phyloP scores from a whole-genome alignment of 371 early-diverging fungal genomes.

The Scutellospora calospora region DNA sequence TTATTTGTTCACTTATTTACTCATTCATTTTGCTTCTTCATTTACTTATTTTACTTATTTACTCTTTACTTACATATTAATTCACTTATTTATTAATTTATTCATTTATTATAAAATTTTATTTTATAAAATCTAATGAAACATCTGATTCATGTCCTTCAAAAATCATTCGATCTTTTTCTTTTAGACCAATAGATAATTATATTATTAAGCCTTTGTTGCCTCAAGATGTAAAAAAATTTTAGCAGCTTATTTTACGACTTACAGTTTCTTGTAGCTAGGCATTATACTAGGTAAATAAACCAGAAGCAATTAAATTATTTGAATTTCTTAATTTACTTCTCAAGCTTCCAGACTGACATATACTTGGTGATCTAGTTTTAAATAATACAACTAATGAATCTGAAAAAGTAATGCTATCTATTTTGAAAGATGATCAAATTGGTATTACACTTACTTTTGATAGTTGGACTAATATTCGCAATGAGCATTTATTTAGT shows the following conservation, averaged over 20 bases:
- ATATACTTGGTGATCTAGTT: neutral
- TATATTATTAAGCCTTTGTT: neutral
- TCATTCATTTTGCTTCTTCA: too few relatives aligned
- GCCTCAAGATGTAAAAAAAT: neutral
- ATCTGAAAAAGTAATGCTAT: neutral
- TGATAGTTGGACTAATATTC: slow-evolving; percentile 11
- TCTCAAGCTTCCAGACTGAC: slow-evolving; percentile 1
- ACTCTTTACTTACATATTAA: too few relatives aligned
- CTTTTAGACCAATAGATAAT: slow-evolving; percentile 5
- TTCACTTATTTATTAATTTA: too few relatives aligned
- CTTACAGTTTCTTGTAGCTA: slow-evolving; percentile 5
- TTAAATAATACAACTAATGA: neutral
- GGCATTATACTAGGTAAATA: slow-evolving; percentile 7
- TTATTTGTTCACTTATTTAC: too few relatives aligned
- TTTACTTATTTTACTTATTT: too few relatives aligned
- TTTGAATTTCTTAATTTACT: slow-evolving; percentile 19
- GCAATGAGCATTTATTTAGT: neutral
- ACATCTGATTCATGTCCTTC: neutral
- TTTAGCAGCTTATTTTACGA: neutral
- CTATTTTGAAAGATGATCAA: neutral
- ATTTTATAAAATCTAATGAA: too few relatives aligned
- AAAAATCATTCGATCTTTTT: neutral
- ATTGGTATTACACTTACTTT: slow-evolving; percentile 8
- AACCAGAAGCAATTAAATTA: slow-evolving; percentile 1
- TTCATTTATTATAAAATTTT: too few relatives aligned